Evolutionary conservation across 192 early-diverging fungal species (phyloP).

Genomic region (Backusella psychrophila): DNA sequence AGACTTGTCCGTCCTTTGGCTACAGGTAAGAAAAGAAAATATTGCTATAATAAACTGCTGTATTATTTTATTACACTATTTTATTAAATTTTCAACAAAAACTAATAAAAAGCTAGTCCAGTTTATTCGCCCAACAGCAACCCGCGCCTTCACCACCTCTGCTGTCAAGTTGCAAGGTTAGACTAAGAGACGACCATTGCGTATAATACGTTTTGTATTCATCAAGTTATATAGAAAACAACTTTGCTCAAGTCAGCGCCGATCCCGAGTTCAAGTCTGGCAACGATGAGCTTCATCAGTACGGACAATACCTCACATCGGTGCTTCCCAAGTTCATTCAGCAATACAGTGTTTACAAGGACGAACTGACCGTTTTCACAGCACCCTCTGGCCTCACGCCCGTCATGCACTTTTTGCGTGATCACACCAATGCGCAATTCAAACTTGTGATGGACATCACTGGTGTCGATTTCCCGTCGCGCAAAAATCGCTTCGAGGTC

Average conservation of each 20-base stretch:
- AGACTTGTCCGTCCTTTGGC: background rate
- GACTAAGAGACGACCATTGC: background rate
- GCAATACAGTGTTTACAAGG: conserved; percentile 97
- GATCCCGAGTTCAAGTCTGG: conserved; percentile 36
- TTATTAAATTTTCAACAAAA: background rate
- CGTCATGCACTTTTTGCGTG: conserved; percentile 87
- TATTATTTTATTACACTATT: background rate
- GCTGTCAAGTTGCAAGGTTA: conserved; percentile 23
- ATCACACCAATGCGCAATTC: conserved; percentile 90
- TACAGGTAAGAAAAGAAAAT: background rate
- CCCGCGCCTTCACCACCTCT: conserved; percentile 8
- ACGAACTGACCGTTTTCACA: conserved; percentile 92
- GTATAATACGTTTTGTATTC: background rate
- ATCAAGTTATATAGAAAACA: background rate
- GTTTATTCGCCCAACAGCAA: conserved; percentile 2
- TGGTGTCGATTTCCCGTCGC: conserved; percentile 89
- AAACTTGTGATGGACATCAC: conserved; percentile 87
- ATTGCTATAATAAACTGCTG: background rate
- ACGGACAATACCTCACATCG: conserved; percentile 82
- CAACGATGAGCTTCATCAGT: conserved; percentile 68
- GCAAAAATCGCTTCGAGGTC: conserved; percentile 95
- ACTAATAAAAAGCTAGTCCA: conserved; percentile 8
- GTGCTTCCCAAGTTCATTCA: conserved; percentile 94
- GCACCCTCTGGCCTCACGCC: conserved; percentile 77
- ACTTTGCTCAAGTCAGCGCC: conserved; percentile 6